Base-by-base conservation (phyloP, 1,139 yeast species). In the Suhomyces guaymorum region DNA sequence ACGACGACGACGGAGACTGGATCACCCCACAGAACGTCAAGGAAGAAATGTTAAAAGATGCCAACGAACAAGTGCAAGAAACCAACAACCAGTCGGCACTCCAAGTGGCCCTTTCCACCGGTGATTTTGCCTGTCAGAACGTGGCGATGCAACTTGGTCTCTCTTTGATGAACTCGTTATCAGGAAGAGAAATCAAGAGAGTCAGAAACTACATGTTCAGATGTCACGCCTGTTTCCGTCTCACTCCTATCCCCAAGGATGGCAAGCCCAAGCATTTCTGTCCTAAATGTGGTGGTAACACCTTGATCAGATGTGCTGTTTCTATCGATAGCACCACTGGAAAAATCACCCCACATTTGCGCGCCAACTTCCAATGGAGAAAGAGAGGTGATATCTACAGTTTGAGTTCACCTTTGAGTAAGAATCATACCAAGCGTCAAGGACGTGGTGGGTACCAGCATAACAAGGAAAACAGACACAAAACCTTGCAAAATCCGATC, bases 101-200 rank as follows among this genome's bases (percentile, higher is more conserved):
- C 44, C 77, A 80, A 44, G 94, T 83, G 15, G 98, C 97, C 1
- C 66, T 92, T 38, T 83, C 96, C 1, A 85, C 97, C 1, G 96
- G 96, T 17, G 99, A 92, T 77, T 92, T 90, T 67, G 97, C 99
- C 3, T 87, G 92, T 58, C 99, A 92, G 59, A 92, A 92, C 59
- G 96, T 90, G 8, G 78, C 96, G 1, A 72, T 94, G 65, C 97
- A 92, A 61, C 73, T 94, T 52, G 96, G 97, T 6, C 63, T 92
- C 34, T 83, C 86, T 47, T 70, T 92, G 47, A 83, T 94, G 78
- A 90, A 90, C 58, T 75, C 87, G 20, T 75, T 80, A 66, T 80
- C 92, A 2, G 98, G 98, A 15, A 70, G 81, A 46, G 89, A 83
- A 52, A 89, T 92, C 61, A 83, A 78, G 49, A 78, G 87, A 57